Evolutionary conservation across 2,329 filamentous ascomycete species (phyloP).

Genomic region (Fusarium caatingaense): DNA sequence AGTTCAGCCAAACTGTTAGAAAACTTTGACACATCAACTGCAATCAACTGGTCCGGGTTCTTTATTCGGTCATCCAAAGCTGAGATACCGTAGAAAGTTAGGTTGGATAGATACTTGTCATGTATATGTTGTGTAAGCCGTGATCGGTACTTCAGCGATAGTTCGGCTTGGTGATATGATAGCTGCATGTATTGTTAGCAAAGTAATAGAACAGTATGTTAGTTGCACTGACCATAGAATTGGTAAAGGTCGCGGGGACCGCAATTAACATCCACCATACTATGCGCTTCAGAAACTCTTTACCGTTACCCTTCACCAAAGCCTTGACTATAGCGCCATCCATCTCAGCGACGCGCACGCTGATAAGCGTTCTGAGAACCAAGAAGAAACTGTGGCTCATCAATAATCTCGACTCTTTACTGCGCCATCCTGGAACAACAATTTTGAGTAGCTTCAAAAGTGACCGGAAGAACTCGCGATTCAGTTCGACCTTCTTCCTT

Average conservation of each 20-base stretch:
- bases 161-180: constrained; percentile 95
- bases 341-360: constrained; percentile 94
- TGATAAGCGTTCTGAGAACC: constrained; percentile 89
- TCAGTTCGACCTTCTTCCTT: constrained; percentile 88
- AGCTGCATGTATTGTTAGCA: constrained; percentile 65
- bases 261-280: constrained; percentile 99
- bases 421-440: constrained; percentile 89
- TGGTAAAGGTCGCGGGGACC: constrained; percentile 95
- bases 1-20: constrained; percentile 94
- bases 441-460: constrained; percentile 83
- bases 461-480: constrained; percentile 82
- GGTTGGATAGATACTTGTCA: constrained; percentile 93
- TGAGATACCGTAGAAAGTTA: constrained; percentile 97
- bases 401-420: constrained; percentile 86
- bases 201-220: not conserved
- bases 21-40: constrained; percentile 96
- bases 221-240: constrained; percentile 83
- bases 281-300: constrained; percentile 87
- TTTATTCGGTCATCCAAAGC: constrained; percentile 97
- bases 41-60: constrained; percentile 97
- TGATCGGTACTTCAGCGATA: constrained; percentile 92
- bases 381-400: constrained; percentile 94
- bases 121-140: constrained; percentile 95
- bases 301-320: constrained; percentile 89
- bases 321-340: constrained; percentile 94